phyloP scores from a whole-genome alignment of 2,329 filamentous ascomycete species.

The Ascocoryne sarcoides region DNA sequence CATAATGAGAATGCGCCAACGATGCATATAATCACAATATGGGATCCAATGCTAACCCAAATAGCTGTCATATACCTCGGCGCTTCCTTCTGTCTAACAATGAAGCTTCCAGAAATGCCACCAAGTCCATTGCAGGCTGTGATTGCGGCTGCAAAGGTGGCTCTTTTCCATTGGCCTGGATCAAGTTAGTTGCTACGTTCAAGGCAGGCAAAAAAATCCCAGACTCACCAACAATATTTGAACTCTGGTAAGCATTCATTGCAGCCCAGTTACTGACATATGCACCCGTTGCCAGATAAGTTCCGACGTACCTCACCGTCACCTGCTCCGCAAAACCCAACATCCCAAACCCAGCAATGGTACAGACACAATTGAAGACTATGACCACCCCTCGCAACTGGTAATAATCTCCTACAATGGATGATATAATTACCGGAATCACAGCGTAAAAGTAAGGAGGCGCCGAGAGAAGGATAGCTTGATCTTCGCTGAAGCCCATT shows the following conservation, averaged over 20 bases:
- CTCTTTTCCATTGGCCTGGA: conserved; percentile 71
- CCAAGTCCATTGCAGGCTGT: conserved; percentile 73
- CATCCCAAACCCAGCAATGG: conserved; percentile 24
- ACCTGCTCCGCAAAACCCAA: conserved; percentile 23
- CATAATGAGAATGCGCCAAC: conserved; percentile 43
- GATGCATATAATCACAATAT: conserved; percentile 47
- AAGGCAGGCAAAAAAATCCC: too few relatives aligned
- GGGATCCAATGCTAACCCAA: conserved; percentile 58
- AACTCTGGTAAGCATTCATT: conserved; percentile 72
- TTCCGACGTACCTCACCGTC: conserved; percentile 26
- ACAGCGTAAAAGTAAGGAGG: conserved; percentile 43
- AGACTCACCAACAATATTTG: conserved; percentile 63
- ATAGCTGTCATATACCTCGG: conserved; percentile 56
- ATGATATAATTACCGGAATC: conserved; percentile 37
- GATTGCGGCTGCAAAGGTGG: conserved; percentile 66
- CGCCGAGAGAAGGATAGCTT: conserved; percentile 45
- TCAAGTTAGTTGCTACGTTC: not conserved
- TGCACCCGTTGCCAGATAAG: conserved; percentile 51
- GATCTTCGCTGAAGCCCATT: conserved; percentile 45
- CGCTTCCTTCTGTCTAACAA: conserved; percentile 51
- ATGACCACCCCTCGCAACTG: conserved; percentile 30
- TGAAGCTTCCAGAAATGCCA: conserved; percentile 66
- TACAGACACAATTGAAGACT: conserved; percentile 25
- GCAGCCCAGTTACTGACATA: conserved; percentile 73
- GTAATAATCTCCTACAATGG: conserved; percentile 51